Evolutionary conservation across 768 basidiomycete genomes (phyloP), one percentile per base, ranked within the genome.

Genomic region (Pleurotus sapidus): DNA sequence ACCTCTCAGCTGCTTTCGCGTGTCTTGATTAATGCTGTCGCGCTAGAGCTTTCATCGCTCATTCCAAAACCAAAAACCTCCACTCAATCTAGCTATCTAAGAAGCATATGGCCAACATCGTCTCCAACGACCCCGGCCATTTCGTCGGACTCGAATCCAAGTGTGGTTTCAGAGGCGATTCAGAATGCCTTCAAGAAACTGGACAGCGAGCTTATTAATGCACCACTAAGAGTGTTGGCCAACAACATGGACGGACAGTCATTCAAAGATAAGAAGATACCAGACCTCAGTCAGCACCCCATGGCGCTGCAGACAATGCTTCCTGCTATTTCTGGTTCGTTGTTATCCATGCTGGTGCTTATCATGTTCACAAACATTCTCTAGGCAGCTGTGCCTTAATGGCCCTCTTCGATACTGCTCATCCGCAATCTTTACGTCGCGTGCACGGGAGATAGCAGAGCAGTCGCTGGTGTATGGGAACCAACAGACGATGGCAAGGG

Each of bases 401-500:
- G 70, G 88, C 95, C 0, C 69, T 95, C 46, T 82, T 99, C 57
- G 96, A 98, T 67, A 91, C 91, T 0, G 84, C 88, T 5, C 81
- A 89, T n/a, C 58, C 82, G 79, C 46, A 86, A 94, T 67, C 70
- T 98, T 24, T 96, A 97, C 64, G 85, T 98, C 34, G 96, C 96
- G 7, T 87, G 87, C 63, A 88, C 94, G 4, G 97, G 97, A 0
- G 97, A 99, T 68, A 91, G 92, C 67, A 84, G 97, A 48, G 97
- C 97, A 11, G 94, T 99, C 5, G 95, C 96, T 18, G 97, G 97
- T 17, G 82, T 93, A 38, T 95, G 91, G 89, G 87, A 92, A 60
- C 86, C 92, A 60, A 79, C 79, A 3, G 71, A 69, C 2, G 82
- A 86, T 60, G 87, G 84, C 3, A 74, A 78, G 53, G 91, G 91